Conservation (phyloP, 2,329 filamentous ascomycete genomes). For the Thermochaetoides dissita region DNA sequence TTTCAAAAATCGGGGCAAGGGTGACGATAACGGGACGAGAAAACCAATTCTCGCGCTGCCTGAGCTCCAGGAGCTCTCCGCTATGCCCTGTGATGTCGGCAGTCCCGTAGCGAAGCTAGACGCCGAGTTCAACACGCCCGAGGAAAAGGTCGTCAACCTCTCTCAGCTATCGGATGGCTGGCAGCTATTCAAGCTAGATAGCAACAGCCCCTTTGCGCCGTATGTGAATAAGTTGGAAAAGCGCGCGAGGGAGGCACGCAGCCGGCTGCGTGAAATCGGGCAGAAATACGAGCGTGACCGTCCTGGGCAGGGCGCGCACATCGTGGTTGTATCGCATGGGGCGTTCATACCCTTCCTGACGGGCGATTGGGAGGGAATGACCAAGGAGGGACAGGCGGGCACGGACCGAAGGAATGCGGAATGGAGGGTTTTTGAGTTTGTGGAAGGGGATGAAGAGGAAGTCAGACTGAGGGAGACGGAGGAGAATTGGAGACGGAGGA, state of each 20-base stretch:
- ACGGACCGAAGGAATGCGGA: conserved; percentile 67
- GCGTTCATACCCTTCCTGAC: conserved; percentile 76
- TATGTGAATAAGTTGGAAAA: conserved; percentile 38
- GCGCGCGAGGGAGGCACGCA: conserved; percentile 46
- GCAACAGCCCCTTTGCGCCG: conserved; percentile 30
- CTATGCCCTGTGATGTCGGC: conserved; percentile 64
- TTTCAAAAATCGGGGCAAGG: conserved; percentile 43
- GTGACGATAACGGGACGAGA: conserved; percentile 15
- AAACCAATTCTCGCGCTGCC: conserved; percentile 52
- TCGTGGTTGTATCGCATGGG: conserved; percentile 70
- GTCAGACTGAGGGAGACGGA: conserved; percentile 35
- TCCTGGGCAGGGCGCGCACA: conserved; percentile 38
- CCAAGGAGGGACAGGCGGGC: conserved; percentile 26
- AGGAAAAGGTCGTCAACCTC: conserved; percentile 45
- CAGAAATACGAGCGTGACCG: conserved; percentile 26
- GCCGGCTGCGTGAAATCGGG: conserved; percentile 40
- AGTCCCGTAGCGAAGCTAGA: conserved; percentile 39
- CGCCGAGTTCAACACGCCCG: conserved; percentile 37
- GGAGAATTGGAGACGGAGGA: conserved; percentile 32
- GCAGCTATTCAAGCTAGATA: no score
- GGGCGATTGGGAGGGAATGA: conserved; percentile 58
- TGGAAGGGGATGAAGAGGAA: conserved; percentile 33
- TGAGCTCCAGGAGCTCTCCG: conserved; percentile 64
- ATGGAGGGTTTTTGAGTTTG: conserved; percentile 54
- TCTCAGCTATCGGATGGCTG: conserved; percentile 34